Conservation (phyloP, 768 basidiomycete species). For the Austroboletus festivus region DNA sequence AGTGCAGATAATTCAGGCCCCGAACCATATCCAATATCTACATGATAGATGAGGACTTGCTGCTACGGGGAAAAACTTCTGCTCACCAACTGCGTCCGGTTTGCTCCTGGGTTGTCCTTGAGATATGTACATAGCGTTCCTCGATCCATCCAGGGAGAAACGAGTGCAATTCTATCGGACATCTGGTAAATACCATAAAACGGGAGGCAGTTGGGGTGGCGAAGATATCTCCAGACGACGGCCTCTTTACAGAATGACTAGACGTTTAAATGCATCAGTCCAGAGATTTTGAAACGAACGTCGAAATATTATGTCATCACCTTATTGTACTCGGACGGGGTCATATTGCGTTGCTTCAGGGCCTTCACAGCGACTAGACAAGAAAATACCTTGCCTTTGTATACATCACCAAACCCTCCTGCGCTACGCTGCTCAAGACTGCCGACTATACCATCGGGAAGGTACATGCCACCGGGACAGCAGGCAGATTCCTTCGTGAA, state of each 20-base stretch:
- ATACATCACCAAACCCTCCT: conserved; percentile 25
- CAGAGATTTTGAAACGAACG: neutral
- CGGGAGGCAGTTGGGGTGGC: conserved; percentile 36
- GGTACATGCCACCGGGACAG: conserved; percentile 18
- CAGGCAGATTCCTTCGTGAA: conserved; percentile 18
- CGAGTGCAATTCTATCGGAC: conserved; percentile 18
- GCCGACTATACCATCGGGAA: conserved; percentile 5
- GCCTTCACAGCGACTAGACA: conserved; percentile 31
- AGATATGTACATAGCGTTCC: conserved; percentile 34
- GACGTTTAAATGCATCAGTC: neutral
- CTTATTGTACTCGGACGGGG: conserved; percentile 12
- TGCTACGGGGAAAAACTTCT: too few species aligned
- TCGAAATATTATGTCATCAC: conserved; percentile 9
- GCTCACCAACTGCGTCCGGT: conserved; percentile 33
- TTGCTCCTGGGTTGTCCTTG: conserved; percentile 15
- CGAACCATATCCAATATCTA: conserved; percentile 43
- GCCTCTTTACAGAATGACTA: conserved; percentile 32
- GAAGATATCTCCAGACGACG: conserved; percentile 33
- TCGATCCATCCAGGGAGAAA: conserved; percentile 41
- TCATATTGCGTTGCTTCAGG: neutral
- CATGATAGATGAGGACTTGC: neutral
- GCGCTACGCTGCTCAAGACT: neutral
- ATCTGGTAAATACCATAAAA: conserved; percentile 31
- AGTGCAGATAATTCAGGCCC: conserved; percentile 44
- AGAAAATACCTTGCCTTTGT: conserved; percentile 14